These are phyloP conservation scores for Phytopythium aichiense DNA, from an alignment of 352 stramenopile genomes.

Conservation along the genomic window DNA sequence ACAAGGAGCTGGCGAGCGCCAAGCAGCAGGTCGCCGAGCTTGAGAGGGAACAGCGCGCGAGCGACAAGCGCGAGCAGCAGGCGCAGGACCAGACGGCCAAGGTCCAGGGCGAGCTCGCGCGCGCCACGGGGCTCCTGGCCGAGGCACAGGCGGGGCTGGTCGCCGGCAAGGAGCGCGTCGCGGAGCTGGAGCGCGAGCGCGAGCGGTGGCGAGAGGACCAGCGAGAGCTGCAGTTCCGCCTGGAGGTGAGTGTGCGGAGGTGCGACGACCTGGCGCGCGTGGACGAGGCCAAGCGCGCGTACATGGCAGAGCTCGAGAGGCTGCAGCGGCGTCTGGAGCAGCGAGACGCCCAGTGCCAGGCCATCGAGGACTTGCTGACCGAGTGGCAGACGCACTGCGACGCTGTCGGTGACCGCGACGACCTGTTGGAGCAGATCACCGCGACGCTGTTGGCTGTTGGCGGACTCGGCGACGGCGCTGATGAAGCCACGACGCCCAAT, in stretches of 20 bases:
- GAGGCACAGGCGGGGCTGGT: slow-evolving; percentile 43
- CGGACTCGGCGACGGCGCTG: not conserved
- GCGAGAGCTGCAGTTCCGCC: slow-evolving; percentile 36
- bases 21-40: slow-evolving; percentile 39
- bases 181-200: slow-evolving; percentile 28
- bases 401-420: not conserved
- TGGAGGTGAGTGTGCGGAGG: slow-evolving; percentile 21
- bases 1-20: slow-evolving; percentile 28
- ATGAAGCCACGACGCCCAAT: not conserved
- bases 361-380: slow-evolving; percentile 16
- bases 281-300: slow-evolving; percentile 20
- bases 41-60: slow-evolving; percentile 19
- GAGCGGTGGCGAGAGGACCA: slow-evolving; percentile 34
- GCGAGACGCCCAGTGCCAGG: slow-evolving; percentile 7
- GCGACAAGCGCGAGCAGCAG: slow-evolving; percentile 20
- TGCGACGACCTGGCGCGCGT: slow-evolving; percentile 33
- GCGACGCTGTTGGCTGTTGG: slow-evolving; percentile 15
- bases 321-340: slow-evolving; percentile 12
- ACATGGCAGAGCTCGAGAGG: slow-evolving; percentile 20
- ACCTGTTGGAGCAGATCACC: slow-evolving; percentile 15
- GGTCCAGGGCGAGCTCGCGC: slow-evolving; percentile 34
- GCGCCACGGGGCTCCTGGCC: slow-evolving; percentile 39
- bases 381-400: slow-evolving; percentile 12
- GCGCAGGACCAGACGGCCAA: slow-evolving; percentile 26
- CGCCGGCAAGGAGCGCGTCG: slow-evolving; percentile 25